Evolutionary conservation across 208 protist species (phyloP), one percentile per base, ranked within the genome.

Genomic region (Vickermania ingenoplastis): DNA sequence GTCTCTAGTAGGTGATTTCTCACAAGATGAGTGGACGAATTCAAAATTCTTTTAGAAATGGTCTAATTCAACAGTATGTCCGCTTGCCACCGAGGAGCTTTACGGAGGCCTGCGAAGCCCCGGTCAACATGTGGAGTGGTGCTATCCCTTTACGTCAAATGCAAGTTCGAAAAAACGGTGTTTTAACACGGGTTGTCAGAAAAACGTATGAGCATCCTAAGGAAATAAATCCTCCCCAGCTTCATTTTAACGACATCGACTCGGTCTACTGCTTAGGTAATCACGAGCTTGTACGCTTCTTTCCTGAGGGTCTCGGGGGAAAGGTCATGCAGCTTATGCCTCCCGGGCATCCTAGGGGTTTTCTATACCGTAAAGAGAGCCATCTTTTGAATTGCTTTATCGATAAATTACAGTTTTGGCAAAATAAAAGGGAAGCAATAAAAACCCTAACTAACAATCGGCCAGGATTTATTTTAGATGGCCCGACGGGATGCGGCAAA

Each of bases 261-360:
- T 87, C 83, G 28, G 89, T 96, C 78, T 96, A 96, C 63, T 94
- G 90, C 64, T 75, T 96, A 31, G 81, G 85, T 22, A 92, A 96
- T 60, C 85, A 92, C 56, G 85, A 94, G 48, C 73, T 96, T 21
- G 74, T 87, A 3, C 63, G 65, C 48, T 86, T 78, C 60, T 96
- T 92, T 57, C 90, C 86, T 17, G 86, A 96, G 63, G 90, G 90
- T 5, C 67, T 96, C 2, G 85, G 86, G 13, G 90, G 90, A 1
- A 91, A 91, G 59, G 79, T 96, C 25, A 86, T 90, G 83, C 86
- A 96, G 70, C 61, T 89, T 61, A 94, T 96, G 86, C 85, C 87
- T 0, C 90, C 90, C 13, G 75, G 84, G 0, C 90, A 96, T 61
- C 90, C 90, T 2, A 79, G 90, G 41, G 86, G 90, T 0, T 96